Evolutionary conservation across 2,329 filamentous ascomycete species (phyloP).

Genomic region (Aureobasidium namibiae): DNA sequence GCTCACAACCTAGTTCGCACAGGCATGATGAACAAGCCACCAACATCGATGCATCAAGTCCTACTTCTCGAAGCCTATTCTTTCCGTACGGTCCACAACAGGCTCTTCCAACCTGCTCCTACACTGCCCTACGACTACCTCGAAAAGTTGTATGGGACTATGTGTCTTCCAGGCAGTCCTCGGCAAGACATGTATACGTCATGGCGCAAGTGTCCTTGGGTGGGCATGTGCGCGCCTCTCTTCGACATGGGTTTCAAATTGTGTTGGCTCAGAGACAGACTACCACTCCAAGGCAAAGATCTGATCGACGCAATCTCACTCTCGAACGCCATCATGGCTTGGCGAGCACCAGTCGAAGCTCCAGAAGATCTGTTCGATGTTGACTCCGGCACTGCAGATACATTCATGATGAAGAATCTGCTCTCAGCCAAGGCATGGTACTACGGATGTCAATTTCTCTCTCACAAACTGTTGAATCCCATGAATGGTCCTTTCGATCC

Average conservation of each 20-base stretch:
- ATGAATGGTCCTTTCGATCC: not conserved
- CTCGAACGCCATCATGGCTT: not conserved
- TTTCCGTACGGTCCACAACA: not conserved
- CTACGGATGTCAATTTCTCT: not conserved
- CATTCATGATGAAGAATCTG: slow-evolving; percentile 7
- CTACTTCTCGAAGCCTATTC: slow-evolving; percentile 3
- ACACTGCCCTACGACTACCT: slow-evolving; percentile 1
- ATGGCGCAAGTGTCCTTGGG: slow-evolving; percentile 7
- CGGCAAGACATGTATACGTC: not conserved
- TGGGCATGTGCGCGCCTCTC: slow-evolving; percentile 4
- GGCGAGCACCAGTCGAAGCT: not conserved
- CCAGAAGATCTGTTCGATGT: slow-evolving; percentile 6
- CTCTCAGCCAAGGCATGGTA: not conserved
- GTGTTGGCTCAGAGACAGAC: not conserved
- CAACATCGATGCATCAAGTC: slow-evolving; percentile 4
- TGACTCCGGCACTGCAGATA: not conserved
- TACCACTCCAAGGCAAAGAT: not conserved
- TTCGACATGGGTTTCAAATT: not conserved
- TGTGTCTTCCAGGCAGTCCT: slow-evolving; percentile 6
- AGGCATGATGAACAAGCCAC: not conserved
- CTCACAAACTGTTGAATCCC: not conserved
- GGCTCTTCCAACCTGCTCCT: not conserved
- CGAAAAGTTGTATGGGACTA: not conserved
- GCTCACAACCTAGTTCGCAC: not conserved
- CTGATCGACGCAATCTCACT: not conserved